Evolutionary conservation across 805 yeast species (phyloP), one percentile per base, ranked within the genome.

Genomic region (Zygosaccharomyces bailii): DNA sequence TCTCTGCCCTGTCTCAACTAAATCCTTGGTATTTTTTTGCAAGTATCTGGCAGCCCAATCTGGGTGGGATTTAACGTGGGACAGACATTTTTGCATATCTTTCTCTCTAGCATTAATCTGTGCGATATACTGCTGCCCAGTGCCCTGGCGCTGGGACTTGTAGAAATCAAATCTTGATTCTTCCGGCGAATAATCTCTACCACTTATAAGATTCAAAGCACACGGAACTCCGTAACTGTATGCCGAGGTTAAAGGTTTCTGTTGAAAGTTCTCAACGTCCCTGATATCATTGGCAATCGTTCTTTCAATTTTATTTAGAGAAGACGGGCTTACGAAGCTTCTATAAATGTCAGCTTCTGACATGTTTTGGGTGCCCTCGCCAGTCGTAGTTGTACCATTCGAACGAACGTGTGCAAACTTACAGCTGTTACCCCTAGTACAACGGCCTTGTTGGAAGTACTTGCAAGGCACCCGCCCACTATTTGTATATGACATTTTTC

Each of bases 41-140:
- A 74, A 57, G 56, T 72, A 80, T 39, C 84, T 67, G 0, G 82
- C 83, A 5, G 82, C 84, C 52, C 72, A 69, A 17, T 65, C 63
- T 2, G 76, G 57, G 44, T 76, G 74, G 0, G 59, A 60, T 7
- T 55, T 55, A 2, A 80, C 39, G 34, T 64, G 68, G 1, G 60
- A 44, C 1, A 73, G 45, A 47, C 79, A 73, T 35, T 61, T 63
- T 27, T 64, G 59, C 76, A 74, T 73, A 50, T 80, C 84, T 10
- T 61, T 57, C 16, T 60, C 61, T 54, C 84, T 65, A 3, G 72
- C 68, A 2, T 54, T 52, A 32, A 78, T 52, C 39, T 68, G 68
- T 11, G 63, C 61, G 34, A 71, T 73, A 50, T 71, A 75, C 11
- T 66, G 68, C 0, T 67, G 59, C 1, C 73, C 18, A 0, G 56